These are phyloP conservation scores for Pseudogymnoascus sp. DNA, from an alignment of 2,329 filamentous ascomycete species.

Conservation along the genomic window DNA sequence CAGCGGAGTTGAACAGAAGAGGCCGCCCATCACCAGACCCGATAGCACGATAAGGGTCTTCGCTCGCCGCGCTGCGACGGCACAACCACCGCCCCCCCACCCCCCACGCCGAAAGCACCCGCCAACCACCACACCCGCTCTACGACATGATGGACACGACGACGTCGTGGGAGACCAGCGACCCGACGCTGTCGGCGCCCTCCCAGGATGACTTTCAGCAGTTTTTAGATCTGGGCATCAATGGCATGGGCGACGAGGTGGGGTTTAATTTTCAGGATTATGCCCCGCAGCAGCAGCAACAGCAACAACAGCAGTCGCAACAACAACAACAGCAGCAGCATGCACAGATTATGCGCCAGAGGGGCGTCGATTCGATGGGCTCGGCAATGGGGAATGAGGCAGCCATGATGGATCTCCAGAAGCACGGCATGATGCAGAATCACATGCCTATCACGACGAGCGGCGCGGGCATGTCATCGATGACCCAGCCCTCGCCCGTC, in stretches of 20 bases:
- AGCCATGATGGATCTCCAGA: conserved; percentile 14
- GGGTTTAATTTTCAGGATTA: conserved; percentile 54
- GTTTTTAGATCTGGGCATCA: conserved; percentile 53
- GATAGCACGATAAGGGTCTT: background rate
- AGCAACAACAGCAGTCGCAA: conserved; percentile 19
- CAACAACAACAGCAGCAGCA: conserved; percentile 17
- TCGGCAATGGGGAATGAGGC: conserved; percentile 34
- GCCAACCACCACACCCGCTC: background rate
- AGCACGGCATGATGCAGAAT: conserved; percentile 34
- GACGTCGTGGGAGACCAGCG: conserved; percentile 44
- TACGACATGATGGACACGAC: conserved; percentile 25
- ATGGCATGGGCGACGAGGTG: conserved; percentile 43
- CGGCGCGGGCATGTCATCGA: conserved; percentile 27
- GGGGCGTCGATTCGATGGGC: conserved; percentile 35
- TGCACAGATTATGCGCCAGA: conserved; percentile 21
- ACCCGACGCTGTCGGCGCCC: conserved; percentile 43
- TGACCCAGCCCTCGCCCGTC: conserved; percentile 37
- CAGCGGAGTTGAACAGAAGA: background rate
- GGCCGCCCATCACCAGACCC: background rate
- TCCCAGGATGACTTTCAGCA: conserved; percentile 55
- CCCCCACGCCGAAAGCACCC: background rate
- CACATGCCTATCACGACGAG: conserved; percentile 41
- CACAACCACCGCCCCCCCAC: background rate
- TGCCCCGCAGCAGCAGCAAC: conserved; percentile 27
- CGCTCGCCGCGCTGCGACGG: background rate